Evolutionary conservation across 164 flowering plant species (phyloP).

Genomic region (Umbilicus rupestris): DNA sequence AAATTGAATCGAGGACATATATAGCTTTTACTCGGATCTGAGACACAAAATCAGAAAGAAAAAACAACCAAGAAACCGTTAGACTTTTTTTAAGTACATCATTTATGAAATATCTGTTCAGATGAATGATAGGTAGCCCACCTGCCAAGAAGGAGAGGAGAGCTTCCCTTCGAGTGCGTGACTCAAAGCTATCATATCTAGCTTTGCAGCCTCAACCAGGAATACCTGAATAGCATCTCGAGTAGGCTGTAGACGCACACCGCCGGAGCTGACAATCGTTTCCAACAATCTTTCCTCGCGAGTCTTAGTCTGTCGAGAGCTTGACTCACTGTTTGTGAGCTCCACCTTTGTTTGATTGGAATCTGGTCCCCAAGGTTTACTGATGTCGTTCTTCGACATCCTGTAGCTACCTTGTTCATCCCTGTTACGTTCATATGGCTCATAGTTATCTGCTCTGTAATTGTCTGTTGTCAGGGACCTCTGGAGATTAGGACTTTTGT

Average conservation of each 20-base stretch:
- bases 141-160: conserved; percentile 91
- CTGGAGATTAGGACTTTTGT: conserved; percentile 62
- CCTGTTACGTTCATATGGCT: conserved; percentile 31
- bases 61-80: neutral
- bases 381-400: conserved; percentile 24
- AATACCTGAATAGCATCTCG: conserved; percentile 87
- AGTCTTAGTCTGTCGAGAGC: conserved; percentile 41
- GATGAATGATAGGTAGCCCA: conserved; percentile 10
- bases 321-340: conserved; percentile 31
- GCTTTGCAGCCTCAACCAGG: conserved; percentile 71
- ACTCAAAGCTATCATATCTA: conserved; percentile 69
- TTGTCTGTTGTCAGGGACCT: conserved; percentile 70
- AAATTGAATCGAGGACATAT: conserved; percentile 83
- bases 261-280: conserved; percentile 85
- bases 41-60: conserved; percentile 3
- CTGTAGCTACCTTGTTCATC: conserved; percentile 34
- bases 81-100: neutral
- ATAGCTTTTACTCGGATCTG: conserved; percentile 92
- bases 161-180: conserved; percentile 79
- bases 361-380: conserved; percentile 61
- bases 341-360: conserved; percentile 27
- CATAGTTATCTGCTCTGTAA: conserved; percentile 43
- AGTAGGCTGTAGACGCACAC: conserved; percentile 91
- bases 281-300: conserved; percentile 85
- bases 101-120: neutral